Evolutionary conservation across 768 basidiomycete species (phyloP), one percentile per base, ranked within the genome.

Genomic region (Pulveroboletus sp.): DNA sequence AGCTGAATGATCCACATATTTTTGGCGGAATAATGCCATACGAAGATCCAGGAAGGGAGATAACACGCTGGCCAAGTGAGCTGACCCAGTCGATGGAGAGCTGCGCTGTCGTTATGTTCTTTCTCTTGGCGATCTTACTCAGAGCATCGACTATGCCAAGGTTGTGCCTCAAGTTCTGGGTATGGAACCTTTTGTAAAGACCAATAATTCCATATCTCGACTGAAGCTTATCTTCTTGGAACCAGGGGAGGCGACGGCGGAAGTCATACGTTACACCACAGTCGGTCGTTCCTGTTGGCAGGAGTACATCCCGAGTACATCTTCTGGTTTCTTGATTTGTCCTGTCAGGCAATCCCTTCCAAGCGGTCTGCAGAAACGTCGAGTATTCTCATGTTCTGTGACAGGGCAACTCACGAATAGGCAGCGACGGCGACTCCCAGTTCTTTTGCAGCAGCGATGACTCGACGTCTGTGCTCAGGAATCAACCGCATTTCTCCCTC

Each of bases 341-440:
- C 79, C 78, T 0, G 76, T 75, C 32, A 82, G 64, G 58, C 80
- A 68, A 3, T 76, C 78, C 6, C 63, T 66, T 2, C 79, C 79
- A 1, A 81, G 71, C 1, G 80, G 79, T 30, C 76, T 83, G 62
- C 45, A 50, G 11, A 11, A 33, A 41, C 33, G 10, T 37, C 31
- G 18, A 43, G 17, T 0, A 10, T 9, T 39, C n/a, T 51, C 15
- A 42, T 6, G 56, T 56, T 33, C n/a, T 24, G 31, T 10, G 10
- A 37, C 6, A 15, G 30, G 9, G 9, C 9, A 14, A 47, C 76
- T 21, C 36, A 78, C 76, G 80, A 78, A 57, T 86, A 86, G 30
- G 76, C 81, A 18, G 78, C 61, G n/a, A 85, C 74, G 8, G 80
- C 66, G 49, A 85, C 70, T 5, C 74, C 75, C 33, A 82, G 71